Base-by-base conservation (phyloP, 2,329 filamentous ascomycete species). In the Magnaporthiopsis incrustans region DNA sequence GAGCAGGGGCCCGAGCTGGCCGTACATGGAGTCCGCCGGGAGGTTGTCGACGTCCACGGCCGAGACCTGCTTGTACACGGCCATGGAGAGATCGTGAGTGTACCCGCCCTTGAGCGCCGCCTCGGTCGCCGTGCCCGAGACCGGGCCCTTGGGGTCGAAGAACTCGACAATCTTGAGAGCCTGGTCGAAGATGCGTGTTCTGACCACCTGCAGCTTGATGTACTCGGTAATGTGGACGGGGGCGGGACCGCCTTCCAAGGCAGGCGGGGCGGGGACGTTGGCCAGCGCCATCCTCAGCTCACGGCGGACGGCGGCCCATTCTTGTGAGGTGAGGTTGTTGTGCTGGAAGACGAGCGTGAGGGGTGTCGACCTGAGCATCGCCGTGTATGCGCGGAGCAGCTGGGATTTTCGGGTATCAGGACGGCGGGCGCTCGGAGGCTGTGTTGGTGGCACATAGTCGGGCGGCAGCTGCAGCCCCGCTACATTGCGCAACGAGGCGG, bases 371-470 rank as follows among this genome's bases (percentile, higher is more conserved):
- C 91, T 91, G 65, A 97, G 85, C 66, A 97, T 81, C 60, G 93
- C 95, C 62, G 93, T 91, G 78, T 97, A 97, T 70, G 90, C 87
- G 65, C 93, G 87, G 65, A 87, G 82, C 66, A 98, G 83, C 77
- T 99, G 95, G 22, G 92, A 89, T 79, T 98, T 97, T 74, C 94
- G 89, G 71, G 89, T 89, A 73, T 96, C 90, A 60, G 93, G 85
- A 26, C 88, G 89, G 73, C 94, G 91, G 74, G 96, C 89, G 64
- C 91, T 96, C 4, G 91, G 92, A 3, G 93, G 94, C 76, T 97
- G 92, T 1, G 87, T 89, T 0, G 87, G 85, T 78, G 83, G 88
- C 2, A 80, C 75, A 67, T 82, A 81, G 68, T 82, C 77, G 65
- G 77, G 74, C 1, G 81, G 80, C 32, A 81, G 71, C 33, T 63